phyloP scores from a whole-genome alignment of 768 basidiomycete genomes.

The Nevesoporus exiguus region DNA sequence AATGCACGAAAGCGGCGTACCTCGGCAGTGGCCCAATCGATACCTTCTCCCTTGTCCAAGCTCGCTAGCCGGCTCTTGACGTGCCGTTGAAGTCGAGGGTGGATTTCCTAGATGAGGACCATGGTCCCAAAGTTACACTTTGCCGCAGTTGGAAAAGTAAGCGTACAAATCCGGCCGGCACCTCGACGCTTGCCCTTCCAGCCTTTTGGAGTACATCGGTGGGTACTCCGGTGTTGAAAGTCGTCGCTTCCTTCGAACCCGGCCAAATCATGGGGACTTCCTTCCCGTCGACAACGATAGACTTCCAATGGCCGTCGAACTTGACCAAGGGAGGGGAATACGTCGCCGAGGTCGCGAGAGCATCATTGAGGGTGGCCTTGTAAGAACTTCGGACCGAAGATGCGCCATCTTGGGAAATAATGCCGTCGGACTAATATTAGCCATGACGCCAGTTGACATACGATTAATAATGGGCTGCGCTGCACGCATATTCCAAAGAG shows the following conservation, averaged over 20 bases:
- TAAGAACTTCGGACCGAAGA: slow-evolving; percentile 51
- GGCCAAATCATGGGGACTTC: slow-evolving; percentile 51
- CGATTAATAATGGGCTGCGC: background rate
- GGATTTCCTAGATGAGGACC: slow-evolving; percentile 56
- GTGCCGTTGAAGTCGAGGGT: slow-evolving; percentile 74
- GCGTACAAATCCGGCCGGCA: slow-evolving; percentile 62
- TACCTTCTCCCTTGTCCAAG: slow-evolving; percentile 61
- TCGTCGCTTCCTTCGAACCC: slow-evolving; percentile 45
- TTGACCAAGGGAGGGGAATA: slow-evolving; percentile 52
- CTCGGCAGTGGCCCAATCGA: slow-evolving; percentile 92
- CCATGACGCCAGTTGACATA: background rate
- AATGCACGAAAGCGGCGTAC: slow-evolving; percentile 33
- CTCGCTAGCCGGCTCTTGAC: slow-evolving; percentile 72
- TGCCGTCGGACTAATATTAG: slow-evolving; percentile 22
- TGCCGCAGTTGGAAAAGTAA: background rate
- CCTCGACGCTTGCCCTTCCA: slow-evolving; percentile 64
- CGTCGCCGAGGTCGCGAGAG: slow-evolving; percentile 48
- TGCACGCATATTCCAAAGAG: background rate
- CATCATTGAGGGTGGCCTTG: slow-evolving; percentile 59
- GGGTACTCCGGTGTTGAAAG: slow-evolving; percentile 69
- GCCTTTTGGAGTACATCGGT: slow-evolving; percentile 49
- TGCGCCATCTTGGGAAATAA: slow-evolving; percentile 51
- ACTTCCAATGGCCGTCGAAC: slow-evolving; percentile 64
- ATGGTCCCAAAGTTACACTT: background rate
- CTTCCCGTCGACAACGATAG: slow-evolving; percentile 9